Evolutionary conservation across 2,329 filamentous ascomycete genomes (phyloP), one percentile per base, ranked within the genome.

Genomic region (Ascochyta rabiei): DNA sequence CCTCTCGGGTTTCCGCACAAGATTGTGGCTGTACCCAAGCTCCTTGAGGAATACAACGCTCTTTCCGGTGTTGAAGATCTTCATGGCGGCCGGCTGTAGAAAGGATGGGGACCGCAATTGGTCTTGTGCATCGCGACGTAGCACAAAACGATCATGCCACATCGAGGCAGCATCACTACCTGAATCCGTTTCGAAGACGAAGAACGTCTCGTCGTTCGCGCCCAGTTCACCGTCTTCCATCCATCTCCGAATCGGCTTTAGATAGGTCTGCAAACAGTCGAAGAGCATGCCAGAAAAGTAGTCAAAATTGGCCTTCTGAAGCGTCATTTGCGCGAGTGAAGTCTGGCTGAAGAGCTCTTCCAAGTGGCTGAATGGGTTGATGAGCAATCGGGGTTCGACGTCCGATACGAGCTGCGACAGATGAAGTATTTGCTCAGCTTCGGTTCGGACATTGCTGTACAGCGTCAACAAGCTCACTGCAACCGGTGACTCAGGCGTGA

Each of bases 41-140:
- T 88, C 84, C 56, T 87, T 88, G n/a, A 97, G 77, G 39, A 97
- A 89, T 1, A 95, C 85, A 50, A 95, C 87, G 64, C 89, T 96
- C 75, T 97, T 97, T 0, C 93, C 93, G 1, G 91, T 88, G 1
- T 88, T 91, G 66, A 96, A 93, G 33, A 97, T 91, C 58, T 87
- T 89, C 21, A 80, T 77, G 0, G 85, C 86, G 2, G 87, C 84
- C 2, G 87, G 82, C 34, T 87, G 84, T 4, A 97, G 80, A 61
- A 96, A 97, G 2, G 77, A 81, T 0, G 93, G 93, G 0, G 88
- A 87, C 63, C 89, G 86, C 1, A 92, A 73, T 1, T 77, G 76
- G 15, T 87, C 86, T 37, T 85, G 79, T 3, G 81, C 73, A 0
- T 86, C 85, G 12, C 78, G 80, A 23, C 87, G 84, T 13, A 97